Base-by-base conservation (phyloP, 129 eudicot genomes). In the Saussurea involucrata region DNA sequence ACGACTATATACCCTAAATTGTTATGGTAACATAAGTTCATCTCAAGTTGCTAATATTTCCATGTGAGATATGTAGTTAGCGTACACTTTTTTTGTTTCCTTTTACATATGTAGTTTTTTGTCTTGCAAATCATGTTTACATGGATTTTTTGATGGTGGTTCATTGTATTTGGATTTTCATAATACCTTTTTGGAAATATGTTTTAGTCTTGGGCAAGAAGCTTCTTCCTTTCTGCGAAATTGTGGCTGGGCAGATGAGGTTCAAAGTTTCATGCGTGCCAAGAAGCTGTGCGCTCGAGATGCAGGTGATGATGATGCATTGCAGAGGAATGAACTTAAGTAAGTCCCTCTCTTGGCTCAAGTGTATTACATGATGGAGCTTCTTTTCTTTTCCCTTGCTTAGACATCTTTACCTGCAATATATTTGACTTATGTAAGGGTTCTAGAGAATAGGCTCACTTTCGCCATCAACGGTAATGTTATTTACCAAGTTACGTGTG, bases 161-260 rank as follows among this genome's bases (percentile, higher is more conserved):
- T 79, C 66, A 32, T 29, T 22, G 10, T 66, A 67, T 22, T 21
- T 72, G 13, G 36, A n/a, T 42, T 68, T 12, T 71, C 46, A 36
- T 64, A 34, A 72, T 40, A 46, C 2, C 58, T 40, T 68, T 32
- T 55, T 28, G 69, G 31, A 66, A 46, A 28, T 75, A 18, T 82
- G 80, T 66, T 25, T 12, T 87, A 95, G 98, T 78, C 90, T 95
- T 13, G 72, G 65, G 64, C 83, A 86, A 68, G 97, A 95, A 77
- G 97, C 97, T 86, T 86, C 90, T 69, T 60, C 67, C 21, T 49
- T 77, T 76, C 79, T 95, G 55, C 82, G 77, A 32, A 76, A 84
- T 15, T 88, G 96, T 85, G 96, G 91, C 29, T 95, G 91, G 95
- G 32, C 79, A 17, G 89, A 86, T 10, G 85, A 89, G 71, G 96